Evolutionary conservation across 2,329 filamentous ascomycete genomes (phyloP).

Genomic region (Zasmidium cellare): DNA sequence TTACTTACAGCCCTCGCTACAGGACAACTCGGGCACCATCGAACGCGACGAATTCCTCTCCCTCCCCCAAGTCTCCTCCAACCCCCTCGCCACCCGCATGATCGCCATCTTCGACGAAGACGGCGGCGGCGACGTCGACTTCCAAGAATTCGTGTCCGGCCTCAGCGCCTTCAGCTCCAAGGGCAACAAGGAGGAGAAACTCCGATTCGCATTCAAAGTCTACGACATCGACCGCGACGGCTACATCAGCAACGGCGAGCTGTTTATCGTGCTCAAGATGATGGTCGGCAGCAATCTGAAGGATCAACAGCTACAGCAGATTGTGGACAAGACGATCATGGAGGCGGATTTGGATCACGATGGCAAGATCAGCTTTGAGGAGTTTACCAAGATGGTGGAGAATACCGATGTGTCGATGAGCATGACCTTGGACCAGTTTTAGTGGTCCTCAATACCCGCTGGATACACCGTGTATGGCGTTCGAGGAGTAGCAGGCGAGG

Average conservation of each 20-base stretch:
- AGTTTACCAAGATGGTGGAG: slow-evolving; percentile 99
- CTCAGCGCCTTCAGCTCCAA: slow-evolving; percentile 95
- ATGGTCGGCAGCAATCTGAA: slow-evolving; percentile 99
- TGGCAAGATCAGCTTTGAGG: slow-evolving; percentile 98
- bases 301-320: slow-evolving; percentile 97
- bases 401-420: slow-evolving; percentile 75
- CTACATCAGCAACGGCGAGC: slow-evolving; percentile 97
- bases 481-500: background rate
- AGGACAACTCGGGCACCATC: slow-evolving; percentile 98
- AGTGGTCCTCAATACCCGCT: slow-evolving; percentile 12
- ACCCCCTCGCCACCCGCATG: slow-evolving; percentile 96
- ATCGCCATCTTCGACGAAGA: slow-evolving; percentile 99
- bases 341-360: slow-evolving; percentile 95
- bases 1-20: slow-evolving; percentile 13
- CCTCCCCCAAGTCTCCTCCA: slow-evolving; percentile 94
- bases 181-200: slow-evolving; percentile 98
- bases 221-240: slow-evolving; percentile 99
- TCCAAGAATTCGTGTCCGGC: slow-evolving; percentile 96
- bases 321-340: slow-evolving; percentile 99
- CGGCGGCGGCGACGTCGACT: slow-evolving; percentile 95
- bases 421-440: slow-evolving; percentile 56
- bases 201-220: slow-evolving; percentile 97
- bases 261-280: slow-evolving; percentile 99
- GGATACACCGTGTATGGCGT: background rate
- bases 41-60: slow-evolving; percentile 98